Evolutionary conservation across 768 basidiomycete species (phyloP).

Genomic region (Saitozyma podzolica): DNA sequence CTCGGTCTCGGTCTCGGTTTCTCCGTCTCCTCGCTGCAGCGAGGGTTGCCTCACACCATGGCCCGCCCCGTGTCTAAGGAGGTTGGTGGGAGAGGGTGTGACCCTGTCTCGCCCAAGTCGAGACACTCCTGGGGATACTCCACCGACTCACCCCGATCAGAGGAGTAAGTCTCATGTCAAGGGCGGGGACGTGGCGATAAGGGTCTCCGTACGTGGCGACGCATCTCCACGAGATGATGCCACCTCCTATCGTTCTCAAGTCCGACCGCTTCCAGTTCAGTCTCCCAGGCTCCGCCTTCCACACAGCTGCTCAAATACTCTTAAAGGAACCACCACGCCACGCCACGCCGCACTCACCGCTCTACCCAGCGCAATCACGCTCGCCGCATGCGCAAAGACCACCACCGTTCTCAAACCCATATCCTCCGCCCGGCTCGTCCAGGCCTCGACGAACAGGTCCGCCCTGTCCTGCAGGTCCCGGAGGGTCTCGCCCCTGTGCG

Average conservation of each 20-base stretch:
- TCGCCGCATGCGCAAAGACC: slow-evolving; percentile 52
- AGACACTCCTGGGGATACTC: not conserved
- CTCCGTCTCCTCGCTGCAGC: too few relatives aligned
- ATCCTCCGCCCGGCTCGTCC: slow-evolving; percentile 36
- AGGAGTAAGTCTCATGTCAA: too few relatives aligned
- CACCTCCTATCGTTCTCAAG: too few relatives aligned
- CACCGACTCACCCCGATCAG: too few relatives aligned
- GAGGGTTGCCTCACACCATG: too few relatives aligned
- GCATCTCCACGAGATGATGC: too few relatives aligned
- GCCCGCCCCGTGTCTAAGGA: too few relatives aligned
- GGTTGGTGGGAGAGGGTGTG: not conserved
- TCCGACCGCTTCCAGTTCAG: too few relatives aligned
- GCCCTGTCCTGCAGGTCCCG: slow-evolving; percentile 40
- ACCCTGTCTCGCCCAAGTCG: not conserved
- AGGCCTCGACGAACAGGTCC: slow-evolving; percentile 42
- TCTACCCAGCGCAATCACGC: slow-evolving; percentile 51
- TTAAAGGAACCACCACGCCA: not conserved
- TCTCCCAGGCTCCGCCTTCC: too few relatives aligned
- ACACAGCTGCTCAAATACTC: not conserved
- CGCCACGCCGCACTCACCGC: slow-evolving; percentile 28
- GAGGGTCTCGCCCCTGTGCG: slow-evolving; percentile 46
- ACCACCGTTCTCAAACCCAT: slow-evolving; percentile 42
- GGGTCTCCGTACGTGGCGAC: too few relatives aligned
- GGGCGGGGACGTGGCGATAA: too few relatives aligned
- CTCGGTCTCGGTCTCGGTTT: too few relatives aligned